Conservation (phyloP, 2,329 filamentous ascomycete species). For the Botrytis sinoallii region DNA sequence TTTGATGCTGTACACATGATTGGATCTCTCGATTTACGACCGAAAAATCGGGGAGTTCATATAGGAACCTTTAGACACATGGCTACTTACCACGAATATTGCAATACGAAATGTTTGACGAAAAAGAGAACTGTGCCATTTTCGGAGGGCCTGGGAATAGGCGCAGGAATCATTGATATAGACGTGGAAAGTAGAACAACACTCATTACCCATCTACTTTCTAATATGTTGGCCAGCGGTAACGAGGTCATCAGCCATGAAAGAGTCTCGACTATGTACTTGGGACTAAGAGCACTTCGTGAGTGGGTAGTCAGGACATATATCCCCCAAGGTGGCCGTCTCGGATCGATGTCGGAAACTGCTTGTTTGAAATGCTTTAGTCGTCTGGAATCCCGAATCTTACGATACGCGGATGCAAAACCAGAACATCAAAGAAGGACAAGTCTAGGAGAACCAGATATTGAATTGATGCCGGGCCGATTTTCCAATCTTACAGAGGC, state of each 20-base stretch:
- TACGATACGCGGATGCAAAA: conserved; percentile 1
- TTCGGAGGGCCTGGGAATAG: neutral
- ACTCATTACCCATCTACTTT: conserved; percentile 10
- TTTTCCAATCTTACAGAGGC: conserved; percentile 26
- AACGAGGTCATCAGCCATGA: neutral
- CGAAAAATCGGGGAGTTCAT: conserved; percentile 21
- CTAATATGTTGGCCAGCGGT: neutral
- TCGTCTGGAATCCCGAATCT: neutral
- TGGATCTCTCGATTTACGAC: conserved; percentile 18
- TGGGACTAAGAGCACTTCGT: conserved; percentile 1
- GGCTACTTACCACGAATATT: conserved; percentile 28
- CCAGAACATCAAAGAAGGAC: neutral
- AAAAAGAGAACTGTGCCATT: conserved; percentile 12
- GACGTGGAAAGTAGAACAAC: conserved; percentile 12
- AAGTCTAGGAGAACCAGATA: conserved; percentile 20
- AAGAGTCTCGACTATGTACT: conserved; percentile 7
- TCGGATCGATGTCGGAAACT: conserved; percentile 1
- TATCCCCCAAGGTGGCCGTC: conserved; percentile 7
- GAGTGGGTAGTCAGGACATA: neutral
- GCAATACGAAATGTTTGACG: conserved; percentile 25
- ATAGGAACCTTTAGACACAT: conserved; percentile 28
- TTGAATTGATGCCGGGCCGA: conserved; percentile 28
- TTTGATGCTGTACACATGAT: conserved; percentile 15
- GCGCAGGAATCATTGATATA: neutral
- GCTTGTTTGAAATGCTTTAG: neutral